Conservation (phyloP, 2,329 filamentous ascomycete species). For the Curvularia hawaiiensis region DNA sequence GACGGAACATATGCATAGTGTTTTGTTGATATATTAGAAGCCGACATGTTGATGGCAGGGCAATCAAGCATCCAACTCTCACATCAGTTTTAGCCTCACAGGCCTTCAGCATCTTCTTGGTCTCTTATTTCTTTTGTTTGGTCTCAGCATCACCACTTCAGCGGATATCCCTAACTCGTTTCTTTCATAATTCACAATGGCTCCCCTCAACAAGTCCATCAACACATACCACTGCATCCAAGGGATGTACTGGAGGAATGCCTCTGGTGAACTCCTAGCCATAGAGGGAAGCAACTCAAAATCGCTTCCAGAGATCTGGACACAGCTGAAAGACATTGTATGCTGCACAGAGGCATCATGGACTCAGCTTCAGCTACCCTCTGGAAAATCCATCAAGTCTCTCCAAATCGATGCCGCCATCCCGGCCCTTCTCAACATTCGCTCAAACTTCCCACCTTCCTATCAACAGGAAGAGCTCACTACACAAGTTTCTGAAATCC, state of each 20-base stretch:
- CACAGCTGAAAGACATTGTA: constrained; percentile 25
- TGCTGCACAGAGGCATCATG: constrained; percentile 22
- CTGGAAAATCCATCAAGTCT: constrained; percentile 33
- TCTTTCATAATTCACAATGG: constrained; percentile 26
- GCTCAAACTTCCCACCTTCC: constrained; percentile 31
- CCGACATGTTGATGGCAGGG: constrained; percentile 5
- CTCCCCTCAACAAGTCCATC: constrained; percentile 37
- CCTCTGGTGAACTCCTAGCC: constrained; percentile 30
- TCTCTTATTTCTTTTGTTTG: constrained; percentile 16
- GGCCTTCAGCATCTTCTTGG: constrained; percentile 12
- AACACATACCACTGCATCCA: constrained; percentile 38
- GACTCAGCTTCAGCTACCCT: constrained; percentile 26
- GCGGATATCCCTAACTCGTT: constrained; percentile 6
- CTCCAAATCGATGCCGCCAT: constrained; percentile 24
- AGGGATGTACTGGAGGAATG: constrained; percentile 36
- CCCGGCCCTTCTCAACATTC: constrained; percentile 26
- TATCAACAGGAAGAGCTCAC: constrained; percentile 26
- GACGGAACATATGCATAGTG: constrained; percentile 17
- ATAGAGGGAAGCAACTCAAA: constrained; percentile 33
- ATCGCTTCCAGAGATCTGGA: constrained; percentile 26
- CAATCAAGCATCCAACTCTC: constrained; percentile 13
- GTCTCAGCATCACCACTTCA: constrained; percentile 13
- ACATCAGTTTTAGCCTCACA: constrained; percentile 12
- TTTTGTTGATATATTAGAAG: constrained; percentile 29
- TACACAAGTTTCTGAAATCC: constrained; percentile 28